A percentile compares a stretch with the other conserved stretches of the same genome.
These are phyloP conservation scores for Ophiostoma perfectum DNA, from an alignment of 2,329 filamentous ascomycete genomes.

Conservation along the genomic window DNA sequence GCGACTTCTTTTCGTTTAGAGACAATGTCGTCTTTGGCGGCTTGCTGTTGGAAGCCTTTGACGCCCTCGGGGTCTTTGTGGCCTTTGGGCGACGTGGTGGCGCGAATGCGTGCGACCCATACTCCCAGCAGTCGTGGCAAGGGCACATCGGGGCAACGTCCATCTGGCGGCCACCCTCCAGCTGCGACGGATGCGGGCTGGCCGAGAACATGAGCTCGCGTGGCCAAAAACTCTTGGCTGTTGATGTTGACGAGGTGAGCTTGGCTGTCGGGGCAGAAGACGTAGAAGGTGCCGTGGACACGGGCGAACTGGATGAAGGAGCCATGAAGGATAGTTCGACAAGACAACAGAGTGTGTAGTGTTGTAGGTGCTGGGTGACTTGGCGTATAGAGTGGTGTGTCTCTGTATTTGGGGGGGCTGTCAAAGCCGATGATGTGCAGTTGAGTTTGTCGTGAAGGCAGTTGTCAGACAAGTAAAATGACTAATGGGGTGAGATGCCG, in stretches of 20 bases:
- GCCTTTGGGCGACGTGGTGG: slow-evolving; percentile 16
- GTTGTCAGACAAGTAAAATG: not conserved
- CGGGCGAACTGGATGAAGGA: not conserved
- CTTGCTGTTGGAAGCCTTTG: slow-evolving; percentile 9
- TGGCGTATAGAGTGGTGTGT: too few relatives aligned
- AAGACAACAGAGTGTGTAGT: too few relatives aligned
- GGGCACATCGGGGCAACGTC: slow-evolving; percentile 25
- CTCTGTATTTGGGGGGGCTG: too few relatives aligned
- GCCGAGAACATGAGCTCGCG: slow-evolving; percentile 9
- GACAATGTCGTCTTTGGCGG: not conserved
- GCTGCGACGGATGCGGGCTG: slow-evolving; percentile 22
- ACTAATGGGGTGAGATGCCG: not conserved
- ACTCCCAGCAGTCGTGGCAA: slow-evolving; percentile 24
- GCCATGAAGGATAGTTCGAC: too few relatives aligned
- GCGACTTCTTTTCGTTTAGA: slow-evolving; percentile 14
- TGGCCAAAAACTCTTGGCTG: not conserved
- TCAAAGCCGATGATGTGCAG: not conserved
- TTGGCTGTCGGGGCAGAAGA: not conserved
- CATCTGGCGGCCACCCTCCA: slow-evolving; percentile 20
- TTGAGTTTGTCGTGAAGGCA: not conserved
- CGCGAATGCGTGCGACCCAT: slow-evolving; percentile 20
- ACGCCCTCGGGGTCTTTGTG: not conserved
- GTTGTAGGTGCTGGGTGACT: too few relatives aligned
- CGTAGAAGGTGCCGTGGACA: not conserved
- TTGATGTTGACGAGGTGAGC: not conserved